Evolutionary conservation across 2,329 filamentous ascomycete genomes (phyloP).

Genomic region (Tolypocladium tundrense): DNA sequence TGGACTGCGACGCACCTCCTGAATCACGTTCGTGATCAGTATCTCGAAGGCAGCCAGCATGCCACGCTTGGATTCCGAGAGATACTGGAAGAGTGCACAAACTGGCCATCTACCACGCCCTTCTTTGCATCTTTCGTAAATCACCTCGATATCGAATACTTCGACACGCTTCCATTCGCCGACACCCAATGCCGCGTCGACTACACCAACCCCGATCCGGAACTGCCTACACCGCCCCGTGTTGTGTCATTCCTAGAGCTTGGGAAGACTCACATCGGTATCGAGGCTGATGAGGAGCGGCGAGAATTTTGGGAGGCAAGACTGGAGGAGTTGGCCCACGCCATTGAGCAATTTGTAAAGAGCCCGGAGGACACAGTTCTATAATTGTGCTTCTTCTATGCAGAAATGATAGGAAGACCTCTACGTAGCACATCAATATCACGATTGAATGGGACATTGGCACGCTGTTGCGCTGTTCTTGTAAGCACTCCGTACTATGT

Average conservation of each 20-base stretch:
- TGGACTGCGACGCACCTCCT: constrained; percentile 13
- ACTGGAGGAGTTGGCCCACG: constrained; percentile 9
- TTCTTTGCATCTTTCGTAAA: constrained; percentile 18
- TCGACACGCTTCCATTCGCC: constrained; percentile 16
- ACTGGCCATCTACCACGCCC: constrained; percentile 7
- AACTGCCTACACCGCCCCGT: constrained; percentile 13
- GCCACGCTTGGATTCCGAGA: constrained; percentile 13
- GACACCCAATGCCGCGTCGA: constrained; percentile 14
- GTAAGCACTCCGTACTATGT: too few relatives aligned
- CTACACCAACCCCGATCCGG: constrained; percentile 14
- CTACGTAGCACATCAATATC: too few relatives aligned
- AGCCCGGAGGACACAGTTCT: not conserved
- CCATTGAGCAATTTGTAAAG: constrained; percentile 10
- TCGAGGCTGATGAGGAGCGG: constrained; percentile 16
- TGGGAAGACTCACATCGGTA: constrained; percentile 13
- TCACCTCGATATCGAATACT: constrained; percentile 17
- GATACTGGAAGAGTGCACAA: constrained; percentile 10
- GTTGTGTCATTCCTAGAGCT: constrained; percentile 14
- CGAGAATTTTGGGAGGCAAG: constrained; percentile 15
- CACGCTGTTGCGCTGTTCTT: too few relatives aligned
- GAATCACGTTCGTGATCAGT: constrained; percentile 11
- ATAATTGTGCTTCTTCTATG: too few relatives aligned
- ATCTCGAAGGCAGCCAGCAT: constrained; percentile 12
- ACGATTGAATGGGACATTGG: too few relatives aligned
- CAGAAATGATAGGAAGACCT: too few relatives aligned